phyloP scores from a whole-genome alignment of 2,329 filamentous ascomycete genomes.

The Aspergillus costaricaensis region DNA sequence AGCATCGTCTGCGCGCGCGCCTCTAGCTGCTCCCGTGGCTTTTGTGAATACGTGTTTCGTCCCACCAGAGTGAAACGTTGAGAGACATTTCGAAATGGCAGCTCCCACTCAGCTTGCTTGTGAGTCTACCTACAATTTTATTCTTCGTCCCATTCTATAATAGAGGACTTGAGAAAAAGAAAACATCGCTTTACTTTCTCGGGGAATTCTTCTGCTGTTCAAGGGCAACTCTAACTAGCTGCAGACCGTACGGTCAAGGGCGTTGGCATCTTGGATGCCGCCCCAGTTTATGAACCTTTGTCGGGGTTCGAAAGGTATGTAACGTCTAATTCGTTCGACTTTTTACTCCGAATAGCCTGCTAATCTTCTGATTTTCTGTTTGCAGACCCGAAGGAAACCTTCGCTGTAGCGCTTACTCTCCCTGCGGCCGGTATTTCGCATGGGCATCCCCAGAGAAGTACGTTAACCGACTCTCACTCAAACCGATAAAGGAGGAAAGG shows the following conservation, averaged over 20 bases:
- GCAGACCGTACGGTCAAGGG: constrained; percentile 91
- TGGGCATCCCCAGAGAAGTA: constrained; percentile 83
- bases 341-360: background rate
- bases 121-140: constrained; percentile 41
- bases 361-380: constrained; percentile 9
- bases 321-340: background rate
- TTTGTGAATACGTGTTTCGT: constrained; percentile 9
- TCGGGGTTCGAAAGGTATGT: constrained; percentile 68
- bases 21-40: constrained; percentile 10
- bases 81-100: constrained; percentile 62
- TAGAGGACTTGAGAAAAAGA: no score
- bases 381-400: constrained; percentile 86
- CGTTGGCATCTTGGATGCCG: constrained; percentile 90
- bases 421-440: constrained; percentile 92
- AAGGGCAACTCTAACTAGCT: constrained; percentile 20
- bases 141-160: background rate
- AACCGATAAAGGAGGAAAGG: background rate
- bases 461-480: constrained; percentile 22
- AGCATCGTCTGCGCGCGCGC: constrained; percentile 1
- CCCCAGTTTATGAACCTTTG: constrained; percentile 81
- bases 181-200: background rate
- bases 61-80: constrained; percentile 10
- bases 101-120: constrained; percentile 91
- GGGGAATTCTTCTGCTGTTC: no score
- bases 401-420: constrained; percentile 92